phyloP scores from a whole-genome alignment of 1,284 basidiomycete species.

The Cutaneotrichosporon curvatum region DNA sequence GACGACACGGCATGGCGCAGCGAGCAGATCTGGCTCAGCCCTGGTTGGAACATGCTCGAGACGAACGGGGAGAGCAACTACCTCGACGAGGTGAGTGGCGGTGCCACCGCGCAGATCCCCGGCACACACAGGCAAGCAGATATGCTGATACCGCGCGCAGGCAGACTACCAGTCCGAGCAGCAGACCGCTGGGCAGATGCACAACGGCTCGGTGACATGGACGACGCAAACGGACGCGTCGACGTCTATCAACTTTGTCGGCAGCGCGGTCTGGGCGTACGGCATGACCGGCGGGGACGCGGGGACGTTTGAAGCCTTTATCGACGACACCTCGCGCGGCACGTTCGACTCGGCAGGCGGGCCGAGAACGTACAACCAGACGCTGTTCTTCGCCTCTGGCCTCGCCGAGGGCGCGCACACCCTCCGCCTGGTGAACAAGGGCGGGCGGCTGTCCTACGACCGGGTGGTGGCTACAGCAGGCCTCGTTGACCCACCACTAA shows the following conservation, averaged over 20 bases:
- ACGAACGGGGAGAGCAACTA: slow-evolving; percentile 21
- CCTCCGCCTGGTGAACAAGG: slow-evolving; percentile 22
- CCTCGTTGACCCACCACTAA: slow-evolving; percentile 1
- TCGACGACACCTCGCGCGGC: slow-evolving; percentile 27
- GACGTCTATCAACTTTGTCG: slow-evolving; percentile 24
- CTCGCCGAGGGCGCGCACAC: slow-evolving; percentile 21
- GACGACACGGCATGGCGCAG: slow-evolving; percentile 36
- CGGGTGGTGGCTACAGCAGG: slow-evolving; percentile 19
- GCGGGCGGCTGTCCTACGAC: slow-evolving; percentile 29
- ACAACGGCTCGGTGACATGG: slow-evolving; percentile 29
- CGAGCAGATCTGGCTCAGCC: slow-evolving; percentile 21
- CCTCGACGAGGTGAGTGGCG: slow-evolving; percentile 40
- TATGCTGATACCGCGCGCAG: slow-evolving; percentile 6
- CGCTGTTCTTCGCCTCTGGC: slow-evolving; percentile 27
- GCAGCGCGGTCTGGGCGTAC: slow-evolving; percentile 28
- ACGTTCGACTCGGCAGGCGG: slow-evolving; percentile 23
- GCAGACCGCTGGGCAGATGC: slow-evolving; percentile 13
- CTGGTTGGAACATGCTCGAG: slow-evolving; percentile 40
- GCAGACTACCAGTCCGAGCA: slow-evolving; percentile 21
- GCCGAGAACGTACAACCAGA: slow-evolving; percentile 23
- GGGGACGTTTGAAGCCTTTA: slow-evolving; percentile 23
- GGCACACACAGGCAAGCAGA: too few relatives aligned
- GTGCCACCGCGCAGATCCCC: too few relatives aligned
- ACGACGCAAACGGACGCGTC: slow-evolving; percentile 21
- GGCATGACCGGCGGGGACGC: slow-evolving; percentile 26